These are phyloP conservation scores for Podospora didyma DNA, from an alignment of 495 filamentous ascomycete species.

Conservation along the genomic window DNA sequence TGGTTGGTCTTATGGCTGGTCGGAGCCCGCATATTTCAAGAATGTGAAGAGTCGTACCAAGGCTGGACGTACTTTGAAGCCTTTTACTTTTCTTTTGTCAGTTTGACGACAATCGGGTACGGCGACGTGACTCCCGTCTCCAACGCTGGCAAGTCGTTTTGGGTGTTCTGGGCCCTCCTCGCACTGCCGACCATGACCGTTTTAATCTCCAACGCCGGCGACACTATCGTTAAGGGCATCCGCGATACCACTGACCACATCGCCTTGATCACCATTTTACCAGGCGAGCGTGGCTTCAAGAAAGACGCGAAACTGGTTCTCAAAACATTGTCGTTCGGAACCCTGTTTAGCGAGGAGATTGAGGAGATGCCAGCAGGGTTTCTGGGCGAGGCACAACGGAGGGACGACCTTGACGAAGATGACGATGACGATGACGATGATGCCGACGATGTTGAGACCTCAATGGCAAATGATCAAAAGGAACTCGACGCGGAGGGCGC, in stretches of 20 bases:
- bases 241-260: constrained; percentile 65
- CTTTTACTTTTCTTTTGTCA: constrained; percentile 77
- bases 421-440: constrained; percentile 18
- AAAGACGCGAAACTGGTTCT: constrained; percentile 35
- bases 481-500: constrained; percentile 16
- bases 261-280: constrained; percentile 71
- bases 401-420: constrained; percentile 6
- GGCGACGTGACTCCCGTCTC: constrained; percentile 70
- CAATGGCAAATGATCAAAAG: constrained; percentile 13
- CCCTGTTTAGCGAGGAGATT: constrained; percentile 28
- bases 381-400: constrained; percentile 33
- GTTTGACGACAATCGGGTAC: constrained; percentile 81
- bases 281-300: constrained; percentile 56
- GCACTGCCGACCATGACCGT: constrained; percentile 80
- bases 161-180: constrained; percentile 85
- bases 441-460: constrained; percentile 10
- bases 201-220: constrained; percentile 78
- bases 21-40: constrained; percentile 69
- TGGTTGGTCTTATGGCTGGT: constrained; percentile 76
- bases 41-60: constrained; percentile 39
- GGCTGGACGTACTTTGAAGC: constrained; percentile 76
- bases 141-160: constrained; percentile 73
- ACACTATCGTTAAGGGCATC: constrained; percentile 69
- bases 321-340: constrained; percentile 32
- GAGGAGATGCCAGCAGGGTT: constrained; percentile 37